Evolutionary conservation across 2,329 filamentous ascomycete genomes (phyloP), one percentile per base, ranked within the genome.

Genomic region (Thelonectria olida): DNA sequence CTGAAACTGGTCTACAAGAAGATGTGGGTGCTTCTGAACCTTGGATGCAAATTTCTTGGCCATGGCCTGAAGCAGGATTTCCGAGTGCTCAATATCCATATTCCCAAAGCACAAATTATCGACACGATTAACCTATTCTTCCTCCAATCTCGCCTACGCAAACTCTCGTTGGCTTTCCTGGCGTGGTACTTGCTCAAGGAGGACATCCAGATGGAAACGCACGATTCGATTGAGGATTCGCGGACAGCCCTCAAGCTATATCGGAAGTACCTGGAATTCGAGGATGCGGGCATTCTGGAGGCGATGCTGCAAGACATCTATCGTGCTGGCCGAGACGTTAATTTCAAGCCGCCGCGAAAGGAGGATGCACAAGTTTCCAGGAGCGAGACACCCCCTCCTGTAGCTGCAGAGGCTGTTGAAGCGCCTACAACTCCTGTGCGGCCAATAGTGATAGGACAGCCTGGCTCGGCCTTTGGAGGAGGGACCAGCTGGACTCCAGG

Each of bases 1-100:
- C 84, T 98, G 39, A 99, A 99, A 75, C 87, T 92, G 59, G 94
- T 92, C 1, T 99, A 98, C 83, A 99, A 99, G 79, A 97, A 97
- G 76, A 88, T 99, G 27, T 99, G 96, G 96, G 87, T 98, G 15
- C 84, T 99, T 17, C 86, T 99, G 28, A 99, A 99, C 74, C 84
- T 98, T 0, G 96, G 96, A 48, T 97, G 93, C 78, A 88, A 92
- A 64, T 99, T 99, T 75, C 86, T 99, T 5, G 96, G 96, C 2
- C 96, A 99, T 73, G 95, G 95, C 4, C 83, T 99, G 41, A 92
- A 92, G 67, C 95, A 96, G 69, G 96, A 99, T 78, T 98, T 99
- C 80, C 92, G 96, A 54, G 97, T 97, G 57, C 97, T 97, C 79
- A 99, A 99, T 76, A 97, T 99, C 57, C 92, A 97, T 75, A 91